Base-by-base conservation (phyloP, 768 basidiomycete genomes). In the Ramaria sp. region DNA sequence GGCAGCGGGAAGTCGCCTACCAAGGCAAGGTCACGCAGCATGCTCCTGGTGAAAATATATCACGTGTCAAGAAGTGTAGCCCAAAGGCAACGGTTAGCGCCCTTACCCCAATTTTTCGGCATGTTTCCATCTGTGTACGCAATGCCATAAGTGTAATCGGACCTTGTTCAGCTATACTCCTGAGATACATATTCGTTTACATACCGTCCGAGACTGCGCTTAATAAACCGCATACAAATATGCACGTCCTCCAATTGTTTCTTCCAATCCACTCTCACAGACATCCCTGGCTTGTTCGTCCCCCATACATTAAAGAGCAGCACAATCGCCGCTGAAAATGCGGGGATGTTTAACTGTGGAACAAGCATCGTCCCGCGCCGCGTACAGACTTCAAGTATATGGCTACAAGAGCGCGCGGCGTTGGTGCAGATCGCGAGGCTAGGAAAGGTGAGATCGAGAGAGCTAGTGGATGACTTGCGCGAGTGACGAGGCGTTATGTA, bases 241-340 rank as follows among this genome's bases (percentile, higher is more conserved):
- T 78, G 71, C 3, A 86, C 78, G 57, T 83, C 81, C 38, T 71
- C 69, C 65, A 83, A 71, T 49, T 83, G 79, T 50, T 75, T 68
- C 48, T 66, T 64, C 16, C 73, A 61, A 61, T 82, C 75, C 2
- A 71, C 70, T 1, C 68, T 66, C 30, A 70, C 60, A 12, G 77
- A 74, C 45, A 16, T 27, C 30, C 34, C 48, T n/a, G 28, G 36
- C 70, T 70, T 69, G 61, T 73, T 77, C 18, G 73, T 78, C 55
- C 73, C 81, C 84, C 78, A 86, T 10, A 84, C 78, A 56, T 78
- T 80, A 58, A 86, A 69, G 42, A 87, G 67, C 9, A 87, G 69
- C 3, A 86, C 73, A 28, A 83, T 70, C 7, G 71, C 74, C 3
- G 77, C 67, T 7, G 71, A 71, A 61, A 78, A 77, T n/a, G 78